These are phyloP conservation scores for Glycine soja DNA, from an alignment of 306 rosid species.

Conservation along the genomic window DNA sequence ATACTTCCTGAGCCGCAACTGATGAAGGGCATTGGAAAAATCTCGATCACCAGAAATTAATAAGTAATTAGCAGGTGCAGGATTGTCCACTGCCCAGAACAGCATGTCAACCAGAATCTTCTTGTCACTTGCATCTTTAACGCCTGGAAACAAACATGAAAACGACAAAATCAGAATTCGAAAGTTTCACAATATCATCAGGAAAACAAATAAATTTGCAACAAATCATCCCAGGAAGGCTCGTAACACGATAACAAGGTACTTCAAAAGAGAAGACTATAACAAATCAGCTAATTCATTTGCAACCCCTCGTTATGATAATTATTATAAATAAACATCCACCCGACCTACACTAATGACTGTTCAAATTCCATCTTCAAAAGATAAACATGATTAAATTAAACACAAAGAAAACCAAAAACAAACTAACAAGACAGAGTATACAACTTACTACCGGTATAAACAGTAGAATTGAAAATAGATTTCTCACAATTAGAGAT, in stretches of 20 bases:
- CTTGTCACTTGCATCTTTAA: conserved; percentile 95
- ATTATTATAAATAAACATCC: background rate
- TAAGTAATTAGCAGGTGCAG: conserved; percentile 91
- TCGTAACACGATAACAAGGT: background rate
- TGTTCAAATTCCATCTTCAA: background rate
- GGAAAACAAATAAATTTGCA: background rate
- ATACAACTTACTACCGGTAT: background rate
- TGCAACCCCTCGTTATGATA: background rate
- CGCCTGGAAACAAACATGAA: conserved; percentile 56
- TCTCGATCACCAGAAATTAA: conserved; percentile 93
- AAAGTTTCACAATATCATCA: background rate
- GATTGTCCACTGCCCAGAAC: conserved; percentile 96
- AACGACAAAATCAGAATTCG: background rate
- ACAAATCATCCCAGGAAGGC: background rate
- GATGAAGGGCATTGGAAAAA: conserved; percentile 93
- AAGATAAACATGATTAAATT: background rate
- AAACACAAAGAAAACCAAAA: background rate
- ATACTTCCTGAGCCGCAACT: conserved; percentile 86
- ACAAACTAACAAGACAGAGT: background rate
- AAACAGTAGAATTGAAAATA: no score
- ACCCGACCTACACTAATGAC: background rate
- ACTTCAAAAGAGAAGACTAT: background rate
- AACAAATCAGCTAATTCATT: background rate
- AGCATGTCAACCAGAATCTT: conserved; percentile 94
- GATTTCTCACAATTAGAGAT: background rate